A percentile compares a stretch with the other conserved stretches of the same genome.
These are phyloP conservation scores for Nothophytophthora sp. DNA, from an alignment of 352 stramenopile species.

Conservation along the genomic window DNA sequence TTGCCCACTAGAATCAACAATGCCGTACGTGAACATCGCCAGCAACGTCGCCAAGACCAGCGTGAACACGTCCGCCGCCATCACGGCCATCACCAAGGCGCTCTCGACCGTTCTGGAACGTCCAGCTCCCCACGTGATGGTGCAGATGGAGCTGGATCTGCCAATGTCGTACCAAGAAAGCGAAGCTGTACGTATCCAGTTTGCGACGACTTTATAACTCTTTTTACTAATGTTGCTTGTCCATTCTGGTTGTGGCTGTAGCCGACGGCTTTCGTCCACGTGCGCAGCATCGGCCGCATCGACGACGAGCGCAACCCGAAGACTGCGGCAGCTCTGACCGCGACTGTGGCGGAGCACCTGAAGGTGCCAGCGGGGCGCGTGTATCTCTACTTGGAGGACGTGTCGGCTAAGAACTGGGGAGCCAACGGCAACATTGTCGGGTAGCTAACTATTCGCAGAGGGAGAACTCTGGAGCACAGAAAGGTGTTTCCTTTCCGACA, in stretches of 20 bases:
- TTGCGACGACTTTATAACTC: not conserved
- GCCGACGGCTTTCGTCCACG: slow-evolving; percentile 26
- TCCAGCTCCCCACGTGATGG: slow-evolving; percentile 15
- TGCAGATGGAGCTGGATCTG: slow-evolving; percentile 23
- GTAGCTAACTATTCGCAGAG: no score
- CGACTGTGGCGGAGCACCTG: slow-evolving; percentile 23
- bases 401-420: slow-evolving; percentile 31
- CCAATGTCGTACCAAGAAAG: slow-evolving; percentile 25
- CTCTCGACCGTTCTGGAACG: slow-evolving; percentile 16
- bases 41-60: slow-evolving; percentile 22
- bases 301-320: slow-evolving; percentile 27
- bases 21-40: slow-evolving; percentile 31
- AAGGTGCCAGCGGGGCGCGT: slow-evolving; percentile 22
- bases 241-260: not conserved
- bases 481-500: no score
- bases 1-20: not conserved
- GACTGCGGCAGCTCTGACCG: slow-evolving; percentile 15
- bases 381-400: slow-evolving; percentile 38
- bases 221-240: not conserved
- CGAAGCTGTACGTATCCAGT: no score
- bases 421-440: slow-evolving; percentile 20
- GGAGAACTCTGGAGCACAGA: no score
- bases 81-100: slow-evolving; percentile 17
- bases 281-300: slow-evolving; percentile 29
- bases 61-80: slow-evolving; percentile 13